Evolutionary conservation across 441 rosid genomes (phyloP).

Genomic region (Flueggea neowawraea): DNA sequence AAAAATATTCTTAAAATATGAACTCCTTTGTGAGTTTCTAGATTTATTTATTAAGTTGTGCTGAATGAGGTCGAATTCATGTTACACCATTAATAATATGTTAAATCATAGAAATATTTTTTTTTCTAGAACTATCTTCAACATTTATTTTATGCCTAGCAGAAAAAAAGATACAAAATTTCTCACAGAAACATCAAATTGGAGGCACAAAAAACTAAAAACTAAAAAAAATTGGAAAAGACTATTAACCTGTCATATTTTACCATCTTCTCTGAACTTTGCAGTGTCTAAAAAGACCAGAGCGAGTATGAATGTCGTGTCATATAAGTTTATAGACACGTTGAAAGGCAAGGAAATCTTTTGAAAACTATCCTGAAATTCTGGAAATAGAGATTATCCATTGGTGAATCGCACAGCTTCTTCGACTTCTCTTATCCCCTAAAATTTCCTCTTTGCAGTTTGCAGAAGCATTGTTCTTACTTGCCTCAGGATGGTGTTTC

Average conservation of each 20-base stretch:
- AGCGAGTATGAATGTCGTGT: constrained; percentile 3
- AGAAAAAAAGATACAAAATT: not conserved
- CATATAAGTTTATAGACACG: not conserved
- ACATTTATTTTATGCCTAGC: not conserved
- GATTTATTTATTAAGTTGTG: no score
- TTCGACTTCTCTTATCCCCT: constrained; percentile 79
- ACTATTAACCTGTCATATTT: constrained; percentile 60
- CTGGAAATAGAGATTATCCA: not conserved
- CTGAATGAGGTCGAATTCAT: no score
- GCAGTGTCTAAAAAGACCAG: constrained; percentile 52
- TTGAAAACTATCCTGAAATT: not conserved
- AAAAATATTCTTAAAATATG: no score
- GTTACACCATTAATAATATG: no score
- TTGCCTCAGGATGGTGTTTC: constrained; percentile 90
- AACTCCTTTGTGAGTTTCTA: no score
- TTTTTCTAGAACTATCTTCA: no score
- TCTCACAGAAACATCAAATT: constrained; percentile 1
- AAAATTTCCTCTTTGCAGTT: constrained; percentile 83
- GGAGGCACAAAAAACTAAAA: not conserved
- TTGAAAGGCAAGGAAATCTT: not conserved
- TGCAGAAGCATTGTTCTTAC: constrained; percentile 75
- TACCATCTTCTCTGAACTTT: constrained; percentile 59
- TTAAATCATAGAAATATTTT: no score
- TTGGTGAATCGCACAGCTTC: constrained; percentile 35
- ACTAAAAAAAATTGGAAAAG: constrained; percentile 1